Evolutionary conservation across 768 basidiomycete genomes (phyloP), one percentile per base, ranked within the genome.

Genomic region (Boletellus ananas): DNA sequence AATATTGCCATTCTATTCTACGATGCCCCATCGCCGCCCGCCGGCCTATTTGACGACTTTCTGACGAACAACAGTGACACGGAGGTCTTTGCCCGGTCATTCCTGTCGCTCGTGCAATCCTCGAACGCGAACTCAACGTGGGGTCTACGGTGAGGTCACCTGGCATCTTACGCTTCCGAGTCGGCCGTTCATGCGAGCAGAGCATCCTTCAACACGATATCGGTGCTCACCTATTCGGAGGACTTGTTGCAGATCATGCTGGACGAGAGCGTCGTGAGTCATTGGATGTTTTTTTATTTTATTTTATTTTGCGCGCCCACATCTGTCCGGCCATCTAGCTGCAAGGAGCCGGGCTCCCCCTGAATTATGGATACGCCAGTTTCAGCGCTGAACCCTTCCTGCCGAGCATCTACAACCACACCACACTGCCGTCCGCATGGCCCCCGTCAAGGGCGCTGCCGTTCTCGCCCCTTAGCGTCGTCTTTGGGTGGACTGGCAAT

Each of bases 341-440:
- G 60, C 79, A 75, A 76, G 76, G 79, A 16, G 48, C 52, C 6
- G 46, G 45, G 6, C 61, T 74, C n/a, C 53, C 68, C 27, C 52
- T 71, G 21, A 53, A 66, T 17, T 66, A 71, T 47, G 70, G 75
- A 42, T 74, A 72, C 1, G 63, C 71, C 43, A 64, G 69, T 34
- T 80, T 81, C 58, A 74, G 71, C 42, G 70, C 79, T 38, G 79
- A 84, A 49, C 78, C 79, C 1, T 74, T 81, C 70, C 67, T 79
- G 1, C 62, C 76, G 0, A 56, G 57, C 41, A 49, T 75, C 44
- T 73, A 74, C 52, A 64, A 65, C 6, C 74, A 76, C 51, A 72
- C 60, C 31, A 46, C 63, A 27, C 62, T 58, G 11, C 49, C 64
- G 0, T 71, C 77, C 17, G 81, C 81, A 3, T 82, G 74, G 62